Base-by-base conservation (phyloP, 352 stramenopile species). In the Phytophthora megakarya region DNA sequence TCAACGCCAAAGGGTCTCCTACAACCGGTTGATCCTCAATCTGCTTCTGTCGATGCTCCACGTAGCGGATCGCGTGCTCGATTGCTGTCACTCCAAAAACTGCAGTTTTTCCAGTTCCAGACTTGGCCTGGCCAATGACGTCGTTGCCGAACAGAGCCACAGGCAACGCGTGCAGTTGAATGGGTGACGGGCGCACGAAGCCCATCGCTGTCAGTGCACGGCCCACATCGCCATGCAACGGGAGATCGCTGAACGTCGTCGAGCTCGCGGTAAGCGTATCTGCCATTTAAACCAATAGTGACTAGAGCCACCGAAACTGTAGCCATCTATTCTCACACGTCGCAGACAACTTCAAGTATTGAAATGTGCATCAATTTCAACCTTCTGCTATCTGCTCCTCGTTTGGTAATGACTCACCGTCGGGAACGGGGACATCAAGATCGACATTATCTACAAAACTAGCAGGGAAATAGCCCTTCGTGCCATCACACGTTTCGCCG, bases 121-220 rank as follows among this genome's bases (percentile, higher is more conserved):
- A 92, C 76, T 94, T 92, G 70, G 86, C 84, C 61, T 94, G 86
- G 2, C 76, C 86, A 48, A 93, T 81, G 26, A 93, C 75, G 58
- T 94, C 84, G 67, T 81, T 93, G 45, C 85, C 85, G 42, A 91
- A 93, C 30, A 93, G 74, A 73, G 85, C 76, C 26, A 89, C 65
- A 26, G 85, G 85, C 59, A 93, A 57, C 35, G 85, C 81, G 16
- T 73, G 72, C 46, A 88, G 56, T 65, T 93, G 85, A 25, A 94
- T 91, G 15, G 81, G 81, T 55, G 83, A 94, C 22, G 85, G 81
- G 1, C 51, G 37, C 28, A 70, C 50, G 57, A 94, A 92, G 37
- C 69, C 54, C 77, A 91, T 90, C 28, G 37, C 52, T 21, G 48
- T 43, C 30, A 94, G 69, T 19, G 83, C 79, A 13, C 54, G 72